Percentiles rank a stretch among this genome's conserved stretches.
These are phyloP conservation scores for Basipetospora chlamydospora DNA, from an alignment of 2,329 filamentous ascomycete species.

Conservation along the genomic window DNA sequence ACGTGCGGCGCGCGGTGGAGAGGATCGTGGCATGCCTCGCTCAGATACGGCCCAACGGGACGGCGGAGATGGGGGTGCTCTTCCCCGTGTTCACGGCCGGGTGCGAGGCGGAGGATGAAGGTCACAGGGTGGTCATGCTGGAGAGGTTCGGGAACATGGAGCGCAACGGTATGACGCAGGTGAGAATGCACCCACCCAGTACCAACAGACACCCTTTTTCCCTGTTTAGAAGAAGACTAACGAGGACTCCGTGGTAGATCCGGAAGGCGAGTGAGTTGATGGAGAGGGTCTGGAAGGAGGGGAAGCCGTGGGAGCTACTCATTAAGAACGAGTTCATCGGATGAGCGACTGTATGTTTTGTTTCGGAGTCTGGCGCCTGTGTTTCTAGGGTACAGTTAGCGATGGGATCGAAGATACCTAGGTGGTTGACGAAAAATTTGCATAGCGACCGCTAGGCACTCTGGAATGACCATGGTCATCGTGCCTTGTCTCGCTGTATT, in stretches of 20 bases:
- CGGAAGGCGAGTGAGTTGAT: slow-evolving; percentile 48
- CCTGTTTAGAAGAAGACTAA: slow-evolving; percentile 5
- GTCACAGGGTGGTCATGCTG: slow-evolving; percentile 45
- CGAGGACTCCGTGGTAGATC: slow-evolving; percentile 22
- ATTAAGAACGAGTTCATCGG: slow-evolving; percentile 56
- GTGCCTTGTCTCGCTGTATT: too few species aligned
- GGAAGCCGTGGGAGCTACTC: slow-evolving; percentile 53
- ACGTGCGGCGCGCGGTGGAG: slow-evolving; percentile 48
- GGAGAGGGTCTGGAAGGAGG: slow-evolving; percentile 55
- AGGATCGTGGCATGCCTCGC: slow-evolving; percentile 49
- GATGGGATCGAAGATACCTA: too few species aligned
- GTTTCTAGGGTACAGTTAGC: too few species aligned
- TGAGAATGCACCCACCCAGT: slow-evolving; percentile 16
- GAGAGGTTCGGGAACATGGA: slow-evolving; percentile 54
- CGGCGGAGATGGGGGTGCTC: slow-evolving; percentile 59
- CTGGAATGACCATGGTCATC: too few species aligned
- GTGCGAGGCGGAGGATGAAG: slow-evolving; percentile 48
- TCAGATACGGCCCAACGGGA: slow-evolving; percentile 48
- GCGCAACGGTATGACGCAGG: slow-evolving; percentile 63
- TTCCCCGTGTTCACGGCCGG: slow-evolving; percentile 78
- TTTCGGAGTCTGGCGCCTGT: too few species aligned
- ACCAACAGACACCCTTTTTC: too few species aligned
- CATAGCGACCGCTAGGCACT: too few species aligned
- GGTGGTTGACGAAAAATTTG: too few species aligned
- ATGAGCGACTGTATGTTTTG: slow-evolving; percentile 17